Conservation (phyloP, 2,329 filamentous ascomycete genomes). For the Aspergillus piperis region DNA sequence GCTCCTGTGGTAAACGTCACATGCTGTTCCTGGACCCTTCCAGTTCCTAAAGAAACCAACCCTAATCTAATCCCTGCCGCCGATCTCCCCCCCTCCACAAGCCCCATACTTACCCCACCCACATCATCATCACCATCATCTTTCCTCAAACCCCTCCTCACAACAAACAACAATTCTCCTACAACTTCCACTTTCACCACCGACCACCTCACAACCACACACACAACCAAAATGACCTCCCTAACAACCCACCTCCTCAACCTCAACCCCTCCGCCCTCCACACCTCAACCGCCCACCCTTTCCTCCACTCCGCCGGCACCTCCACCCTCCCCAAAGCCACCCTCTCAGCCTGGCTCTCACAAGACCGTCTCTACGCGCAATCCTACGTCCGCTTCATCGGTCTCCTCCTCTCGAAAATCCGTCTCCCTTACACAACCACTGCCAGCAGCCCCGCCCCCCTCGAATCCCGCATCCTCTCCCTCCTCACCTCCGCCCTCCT, state of each 20-base stretch:
- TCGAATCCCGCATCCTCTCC: conserved; percentile 60
- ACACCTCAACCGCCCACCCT: conserved; percentile 62
- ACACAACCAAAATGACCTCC: conserved; percentile 3
- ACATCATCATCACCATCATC: background rate
- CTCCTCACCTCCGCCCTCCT: conserved; percentile 65
- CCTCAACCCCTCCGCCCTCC: conserved; percentile 51
- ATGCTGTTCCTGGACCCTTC: background rate
- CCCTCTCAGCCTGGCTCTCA: conserved; percentile 67
- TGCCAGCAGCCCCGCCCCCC: conserved; percentile 18
- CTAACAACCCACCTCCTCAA: conserved; percentile 61
- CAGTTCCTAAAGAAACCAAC: background rate
- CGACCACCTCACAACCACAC: background rate
- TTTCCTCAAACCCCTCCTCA: background rate
- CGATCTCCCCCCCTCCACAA: background rate
- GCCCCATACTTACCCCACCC: background rate
- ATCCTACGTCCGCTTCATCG: conserved; percentile 68
- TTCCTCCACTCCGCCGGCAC: conserved; percentile 67
- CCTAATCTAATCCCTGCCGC: background rate
- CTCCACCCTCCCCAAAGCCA: conserved; percentile 59
- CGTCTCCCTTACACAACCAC: conserved; percentile 48
- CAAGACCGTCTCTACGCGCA: conserved; percentile 73
- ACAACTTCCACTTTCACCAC: background rate
- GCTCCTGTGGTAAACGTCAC: too few relatives aligned
- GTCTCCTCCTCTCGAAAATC: conserved; percentile 64
- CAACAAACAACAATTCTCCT: background rate